A percentile compares a stretch with the other conserved stretches of the same genome.
Evolutionary conservation across 75 land plant species (phyloP).

Genomic region (Selaginella moellendorffii): DNA sequence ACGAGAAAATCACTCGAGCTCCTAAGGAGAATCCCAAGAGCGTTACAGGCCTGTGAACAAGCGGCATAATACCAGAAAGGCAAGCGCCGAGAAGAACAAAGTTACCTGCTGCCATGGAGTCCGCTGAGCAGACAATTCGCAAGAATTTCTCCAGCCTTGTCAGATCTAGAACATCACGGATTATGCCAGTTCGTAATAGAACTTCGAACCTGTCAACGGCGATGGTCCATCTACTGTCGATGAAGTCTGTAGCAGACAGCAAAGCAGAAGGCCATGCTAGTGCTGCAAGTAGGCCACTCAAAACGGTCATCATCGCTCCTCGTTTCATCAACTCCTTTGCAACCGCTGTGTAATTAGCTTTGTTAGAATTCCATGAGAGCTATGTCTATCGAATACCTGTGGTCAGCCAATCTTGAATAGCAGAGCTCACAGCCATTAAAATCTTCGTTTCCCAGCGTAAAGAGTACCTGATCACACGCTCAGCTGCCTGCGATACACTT

Average conservation of each 20-base stretch:
- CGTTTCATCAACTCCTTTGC: constrained; percentile 66
- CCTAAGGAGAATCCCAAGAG: constrained; percentile 4
- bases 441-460: constrained; percentile 86
- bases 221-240: constrained; percentile 94
- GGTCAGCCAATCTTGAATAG: constrained; percentile 94
- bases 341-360: constrained; percentile 25
- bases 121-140: constrained; percentile 4
- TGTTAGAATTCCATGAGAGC: background rate
- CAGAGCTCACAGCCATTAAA: constrained; percentile 80
- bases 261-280: constrained; percentile 78
- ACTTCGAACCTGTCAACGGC: constrained; percentile 69
- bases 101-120: constrained; percentile 5
- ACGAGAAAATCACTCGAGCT: constrained; percentile 2
- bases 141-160: background rate
- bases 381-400: constrained; percentile 26
- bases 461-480: constrained; percentile 40
- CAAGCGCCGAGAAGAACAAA: background rate
- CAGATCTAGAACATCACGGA: background rate
- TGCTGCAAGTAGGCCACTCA: constrained; percentile 59
- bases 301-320: constrained; percentile 95
- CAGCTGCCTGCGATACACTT: background rate
- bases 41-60: constrained; percentile 10
- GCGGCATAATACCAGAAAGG: background rate
- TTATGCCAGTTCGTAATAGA: background rate
- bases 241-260: constrained; percentile 64